phyloP scores from a whole-genome alignment of 1,284 basidiomycete species.

The Cutaneotrichosporon cavernicola region DNA sequence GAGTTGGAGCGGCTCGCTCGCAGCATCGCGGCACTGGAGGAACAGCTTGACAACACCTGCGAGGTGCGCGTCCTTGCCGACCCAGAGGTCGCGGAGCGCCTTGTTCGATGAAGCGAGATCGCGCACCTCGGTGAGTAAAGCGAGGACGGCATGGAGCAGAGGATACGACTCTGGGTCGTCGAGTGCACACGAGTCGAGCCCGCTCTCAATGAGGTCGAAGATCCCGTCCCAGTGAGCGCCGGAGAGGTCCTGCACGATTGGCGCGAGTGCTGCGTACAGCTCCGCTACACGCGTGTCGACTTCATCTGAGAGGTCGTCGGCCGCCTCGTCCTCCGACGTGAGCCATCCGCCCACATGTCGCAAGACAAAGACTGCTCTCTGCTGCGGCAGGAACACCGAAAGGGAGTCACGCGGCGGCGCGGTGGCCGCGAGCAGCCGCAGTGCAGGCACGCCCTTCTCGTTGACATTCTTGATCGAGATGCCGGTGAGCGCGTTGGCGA shows the following conservation, averaged over 20 bases:
- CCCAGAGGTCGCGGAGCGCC: slow-evolving; percentile 62
- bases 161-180: slow-evolving; percentile 63
- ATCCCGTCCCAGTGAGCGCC: slow-evolving; percentile 91
- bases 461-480: slow-evolving; percentile 65
- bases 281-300: slow-evolving; percentile 73
- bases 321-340: slow-evolving; percentile 67
- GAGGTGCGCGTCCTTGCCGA: slow-evolving; percentile 58
- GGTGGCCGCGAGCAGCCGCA: slow-evolving; percentile 70
- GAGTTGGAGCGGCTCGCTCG: slow-evolving; percentile 63
- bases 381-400: slow-evolving; percentile 80
- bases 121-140: slow-evolving; percentile 66
- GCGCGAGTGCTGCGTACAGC: slow-evolving; percentile 73
- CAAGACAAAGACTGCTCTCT: slow-evolving; percentile 83
- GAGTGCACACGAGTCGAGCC: slow-evolving; percentile 74
- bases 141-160: slow-evolving; percentile 67
- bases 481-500: slow-evolving; percentile 75
- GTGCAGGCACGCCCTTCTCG: slow-evolving; percentile 65
- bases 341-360: slow-evolving; percentile 85
- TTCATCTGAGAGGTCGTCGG: slow-evolving; percentile 63
- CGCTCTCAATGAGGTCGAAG: slow-evolving; percentile 84
- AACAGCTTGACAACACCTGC: slow-evolving; percentile 36
- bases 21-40: slow-evolving; percentile 48
- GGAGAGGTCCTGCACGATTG: slow-evolving; percentile 81
- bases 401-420: slow-evolving; percentile 78
- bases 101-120: slow-evolving; percentile 74